Conservation (phyloP, 2,329 filamentous ascomycete genomes). For the Aspergillus sp. region DNA sequence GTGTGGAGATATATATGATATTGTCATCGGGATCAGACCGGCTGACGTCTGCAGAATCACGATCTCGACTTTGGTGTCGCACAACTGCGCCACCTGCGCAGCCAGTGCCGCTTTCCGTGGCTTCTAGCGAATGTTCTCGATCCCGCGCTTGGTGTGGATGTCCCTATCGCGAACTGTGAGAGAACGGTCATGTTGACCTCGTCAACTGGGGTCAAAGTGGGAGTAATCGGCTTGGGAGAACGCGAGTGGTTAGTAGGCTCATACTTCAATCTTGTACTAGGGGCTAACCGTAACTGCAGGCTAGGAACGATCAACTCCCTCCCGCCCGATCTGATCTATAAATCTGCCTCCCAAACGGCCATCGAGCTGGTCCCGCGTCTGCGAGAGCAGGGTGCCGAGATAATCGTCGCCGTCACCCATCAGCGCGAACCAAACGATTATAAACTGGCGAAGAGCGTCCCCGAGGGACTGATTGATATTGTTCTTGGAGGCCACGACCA, state of each 20-base stretch:
- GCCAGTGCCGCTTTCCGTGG: constrained; percentile 83
- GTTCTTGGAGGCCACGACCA: constrained; percentile 90
- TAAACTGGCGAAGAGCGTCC: constrained; percentile 72
- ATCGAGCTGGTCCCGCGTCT: constrained; percentile 72
- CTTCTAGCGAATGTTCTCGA: constrained; percentile 85
- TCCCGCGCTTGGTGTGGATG: constrained; percentile 71
- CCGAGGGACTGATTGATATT: constrained; percentile 74
- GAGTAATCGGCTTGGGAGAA: constrained; percentile 81
- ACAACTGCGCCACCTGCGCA: constrained; percentile 72
- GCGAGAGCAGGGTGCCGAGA: constrained; percentile 74
- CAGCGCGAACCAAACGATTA: constrained; percentile 87
- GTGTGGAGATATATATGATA: constrained; percentile 32
- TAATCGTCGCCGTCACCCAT: constrained; percentile 80
- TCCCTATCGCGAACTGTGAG: constrained; percentile 73
- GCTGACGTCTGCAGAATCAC: constrained; percentile 64
- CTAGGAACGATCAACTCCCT: constrained; percentile 84
- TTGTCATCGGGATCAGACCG: background rate
- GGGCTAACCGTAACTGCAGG: constrained; percentile 33
- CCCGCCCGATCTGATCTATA: constrained; percentile 78
- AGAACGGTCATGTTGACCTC: constrained; percentile 75
- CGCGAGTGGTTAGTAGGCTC: constrained; percentile 65
- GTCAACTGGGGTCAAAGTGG: constrained; percentile 81
- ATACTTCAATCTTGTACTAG: background rate
- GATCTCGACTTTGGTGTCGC: constrained; percentile 88
- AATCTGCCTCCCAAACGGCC: constrained; percentile 73